phyloP scores from a whole-genome alignment of 805 yeast species.

The Kuraishia piskuri region DNA sequence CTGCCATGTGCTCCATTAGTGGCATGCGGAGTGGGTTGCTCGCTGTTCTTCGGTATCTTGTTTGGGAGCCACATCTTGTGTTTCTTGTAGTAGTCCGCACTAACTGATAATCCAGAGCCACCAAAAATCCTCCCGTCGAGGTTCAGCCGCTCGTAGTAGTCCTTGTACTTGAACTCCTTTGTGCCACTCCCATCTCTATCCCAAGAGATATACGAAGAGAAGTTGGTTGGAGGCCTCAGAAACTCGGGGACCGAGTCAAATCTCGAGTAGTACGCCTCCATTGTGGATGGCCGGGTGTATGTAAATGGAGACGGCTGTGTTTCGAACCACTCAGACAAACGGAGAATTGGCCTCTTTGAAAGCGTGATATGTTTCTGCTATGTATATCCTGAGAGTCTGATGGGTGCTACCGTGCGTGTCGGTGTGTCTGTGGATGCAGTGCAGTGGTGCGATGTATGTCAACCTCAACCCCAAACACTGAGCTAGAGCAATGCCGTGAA shows the following conservation, averaged over 20 bases:
- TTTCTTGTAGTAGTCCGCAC: slow-evolving; percentile 13
- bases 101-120: slow-evolving; percentile 9
- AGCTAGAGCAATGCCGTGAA: too few species aligned
- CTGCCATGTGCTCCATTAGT: not conserved
- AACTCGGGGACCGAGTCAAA: slow-evolving; percentile 12
- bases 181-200: slow-evolving; percentile 3
- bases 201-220: slow-evolving; percentile 10
- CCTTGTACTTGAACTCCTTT: not conserved
- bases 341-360: too few species aligned
- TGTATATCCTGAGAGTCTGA: too few species aligned
- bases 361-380: too few species aligned
- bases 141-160: slow-evolving; percentile 9
- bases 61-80: slow-evolving; percentile 12
- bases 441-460: too few species aligned
- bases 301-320: too few species aligned
- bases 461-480: too few species aligned
- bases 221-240: slow-evolving; percentile 10
- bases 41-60: not conserved
- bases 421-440: too few species aligned
- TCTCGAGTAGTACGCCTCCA: not conserved
- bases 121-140: slow-evolving; percentile 16
- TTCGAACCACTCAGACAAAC: too few species aligned
- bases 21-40: not conserved
- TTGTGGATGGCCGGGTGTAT: too few species aligned
- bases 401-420: too few species aligned